Percentiles rank a stretch among this genome's conserved stretches.
Evolutionary conservation across 2,329 filamentous ascomycete species (phyloP).

Genomic region (Xylariaceae sp.): DNA sequence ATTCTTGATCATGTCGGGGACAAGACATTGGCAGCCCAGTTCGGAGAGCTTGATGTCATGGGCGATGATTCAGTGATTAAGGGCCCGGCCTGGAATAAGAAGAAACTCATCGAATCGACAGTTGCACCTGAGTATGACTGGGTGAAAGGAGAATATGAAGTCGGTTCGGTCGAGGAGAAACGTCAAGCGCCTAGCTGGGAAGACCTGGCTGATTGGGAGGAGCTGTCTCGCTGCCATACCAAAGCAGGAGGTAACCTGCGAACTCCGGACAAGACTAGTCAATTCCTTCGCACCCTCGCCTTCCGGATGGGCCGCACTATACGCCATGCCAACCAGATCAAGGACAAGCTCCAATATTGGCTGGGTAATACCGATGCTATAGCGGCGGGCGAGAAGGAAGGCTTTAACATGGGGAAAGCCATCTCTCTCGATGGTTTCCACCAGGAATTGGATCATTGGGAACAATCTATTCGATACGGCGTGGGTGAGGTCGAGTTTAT

Average conservation of each 20-base stretch:
- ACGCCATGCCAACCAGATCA: slow-evolving; percentile 28
- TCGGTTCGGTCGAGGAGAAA: slow-evolving; percentile 13
- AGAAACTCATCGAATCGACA: neutral
- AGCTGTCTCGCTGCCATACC: slow-evolving; percentile 17
- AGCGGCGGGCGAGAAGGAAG: neutral
- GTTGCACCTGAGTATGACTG: slow-evolving; percentile 8
- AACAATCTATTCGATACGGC: slow-evolving; percentile 21
- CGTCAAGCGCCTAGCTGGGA: slow-evolving; percentile 29
- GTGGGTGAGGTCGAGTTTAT: slow-evolving; percentile 27
- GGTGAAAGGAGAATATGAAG: slow-evolving; percentile 2
- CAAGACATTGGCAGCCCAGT: neutral
- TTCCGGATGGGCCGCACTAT: slow-evolving; percentile 45
- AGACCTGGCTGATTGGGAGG: slow-evolving; percentile 31
- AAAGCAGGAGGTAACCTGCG: slow-evolving; percentile 1
- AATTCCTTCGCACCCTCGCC: slow-evolving; percentile 40
- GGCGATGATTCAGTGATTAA: neutral
- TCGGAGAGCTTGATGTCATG: neutral
- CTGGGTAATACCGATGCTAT: neutral
- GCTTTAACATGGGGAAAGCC: slow-evolving; percentile 24
- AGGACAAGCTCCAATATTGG: slow-evolving; percentile 23
- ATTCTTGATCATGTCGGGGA: slow-evolving; percentile 16
- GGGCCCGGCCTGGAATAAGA: neutral
- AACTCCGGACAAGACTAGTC: slow-evolving; percentile 30
- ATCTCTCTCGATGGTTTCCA: slow-evolving; percentile 23
- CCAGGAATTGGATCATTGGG: slow-evolving; percentile 25